A percentile compares a stretch with the other conserved stretches of the same genome.
These are phyloP conservation scores for Perkinsus chesapeaki DNA, from an alignment of 169 alveolate genomes.

Conservation along the genomic window DNA sequence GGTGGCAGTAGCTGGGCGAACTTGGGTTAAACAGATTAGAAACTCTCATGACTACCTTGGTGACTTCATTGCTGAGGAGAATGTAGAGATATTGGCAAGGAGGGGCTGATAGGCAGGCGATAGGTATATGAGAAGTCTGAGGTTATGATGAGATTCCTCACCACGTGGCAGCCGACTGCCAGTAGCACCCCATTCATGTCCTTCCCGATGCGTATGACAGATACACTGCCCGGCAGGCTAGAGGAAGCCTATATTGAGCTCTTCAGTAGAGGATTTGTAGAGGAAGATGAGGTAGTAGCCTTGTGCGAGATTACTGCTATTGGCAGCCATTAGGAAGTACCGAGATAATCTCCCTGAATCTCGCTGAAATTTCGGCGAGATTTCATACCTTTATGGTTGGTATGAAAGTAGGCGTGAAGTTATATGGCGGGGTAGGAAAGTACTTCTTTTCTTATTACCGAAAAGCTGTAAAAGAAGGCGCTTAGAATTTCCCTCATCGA, in stretches of 20 bases:
- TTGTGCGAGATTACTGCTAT: too few relatives aligned
- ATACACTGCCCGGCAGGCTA: neutral
- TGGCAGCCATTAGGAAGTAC: too few relatives aligned
- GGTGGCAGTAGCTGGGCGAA: neutral
- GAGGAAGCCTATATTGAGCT: neutral
- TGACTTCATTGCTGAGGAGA: neutral
- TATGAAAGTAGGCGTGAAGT: too few relatives aligned
- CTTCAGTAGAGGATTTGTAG: neutral
- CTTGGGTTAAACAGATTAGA: neutral
- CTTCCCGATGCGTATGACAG: neutral
- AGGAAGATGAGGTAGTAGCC: neutral
- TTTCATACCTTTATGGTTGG: too few relatives aligned
- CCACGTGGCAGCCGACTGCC: neutral
- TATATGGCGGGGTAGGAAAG: neutral
- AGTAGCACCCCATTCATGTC: neutral
- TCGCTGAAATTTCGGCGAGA: too few relatives aligned
- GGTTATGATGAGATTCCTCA: neutral
- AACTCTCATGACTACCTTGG: neutral
- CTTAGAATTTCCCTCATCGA: too few relatives aligned
- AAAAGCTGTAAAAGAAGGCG: too few relatives aligned
- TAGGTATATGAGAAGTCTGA: neutral
- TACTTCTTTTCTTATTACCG: too few relatives aligned
- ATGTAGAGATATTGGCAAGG: neutral
- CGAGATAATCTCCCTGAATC: too few relatives aligned
- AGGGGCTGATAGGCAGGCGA: neutral